A percentile compares a stretch with the other conserved stretches of the same genome.
Conservation (phyloP, 2,329 filamentous ascomycete genomes). For the Botryotinia globosa region DNA sequence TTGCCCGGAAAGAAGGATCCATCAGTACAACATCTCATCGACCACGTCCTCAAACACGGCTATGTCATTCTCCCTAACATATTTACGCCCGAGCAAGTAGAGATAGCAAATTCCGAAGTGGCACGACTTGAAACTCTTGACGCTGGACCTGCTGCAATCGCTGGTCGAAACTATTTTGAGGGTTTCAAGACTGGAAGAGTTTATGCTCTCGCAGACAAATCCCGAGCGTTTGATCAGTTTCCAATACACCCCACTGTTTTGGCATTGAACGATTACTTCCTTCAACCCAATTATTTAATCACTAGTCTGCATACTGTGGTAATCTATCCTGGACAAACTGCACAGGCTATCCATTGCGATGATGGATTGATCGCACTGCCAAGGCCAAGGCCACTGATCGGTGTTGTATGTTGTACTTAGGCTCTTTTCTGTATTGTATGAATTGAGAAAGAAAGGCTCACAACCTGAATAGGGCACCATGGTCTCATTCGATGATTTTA, state of each 20-base stretch:
- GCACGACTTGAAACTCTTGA: conserved; percentile 34
- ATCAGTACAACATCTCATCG: conserved; percentile 34
- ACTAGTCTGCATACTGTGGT: conserved; percentile 42
- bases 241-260: conserved; percentile 41
- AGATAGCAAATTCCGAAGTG: conserved; percentile 40
- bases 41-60: conserved; percentile 39
- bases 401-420: conserved; percentile 26
- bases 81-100: conserved; percentile 38
- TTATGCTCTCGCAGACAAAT: conserved; percentile 44
- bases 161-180: conserved; percentile 42
- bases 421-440: background rate
- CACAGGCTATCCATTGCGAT: conserved; percentile 41
- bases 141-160: conserved; percentile 35
- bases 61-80: conserved; percentile 42
- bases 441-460: conserved; percentile 8
- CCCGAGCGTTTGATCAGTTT: conserved; percentile 42
- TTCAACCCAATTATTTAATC: conserved; percentile 41
- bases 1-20: conserved; percentile 33
- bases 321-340: conserved; percentile 40
- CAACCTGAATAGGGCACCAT: conserved; percentile 33
- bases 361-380: conserved; percentile 36
- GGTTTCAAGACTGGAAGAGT: conserved; percentile 42
- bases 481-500: conserved; percentile 37
- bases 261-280: conserved; percentile 43
- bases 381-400: conserved; percentile 36